Evolutionary conservation across 129 eudicot genomes (phyloP).

Genomic region (Smallanthus sonchifolius): DNA sequence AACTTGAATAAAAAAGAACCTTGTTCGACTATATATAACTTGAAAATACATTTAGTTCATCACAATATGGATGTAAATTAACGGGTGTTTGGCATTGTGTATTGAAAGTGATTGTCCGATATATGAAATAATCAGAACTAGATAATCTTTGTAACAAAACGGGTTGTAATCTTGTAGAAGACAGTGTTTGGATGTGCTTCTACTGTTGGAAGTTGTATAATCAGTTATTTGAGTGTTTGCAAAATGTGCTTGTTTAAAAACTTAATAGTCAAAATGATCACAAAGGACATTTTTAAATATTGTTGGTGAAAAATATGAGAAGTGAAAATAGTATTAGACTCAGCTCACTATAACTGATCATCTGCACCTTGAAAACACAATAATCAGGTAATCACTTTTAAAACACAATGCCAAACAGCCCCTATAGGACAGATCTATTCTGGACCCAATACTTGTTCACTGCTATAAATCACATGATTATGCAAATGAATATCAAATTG

Average conservation of each 20-base stretch:
- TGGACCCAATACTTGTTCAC: background rate
- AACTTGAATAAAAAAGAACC: background rate
- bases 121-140: background rate
- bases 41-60: background rate
- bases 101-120: background rate
- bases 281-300: background rate
- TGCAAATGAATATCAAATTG: background rate
- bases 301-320: background rate
- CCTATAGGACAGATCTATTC: background rate
- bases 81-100: background rate
- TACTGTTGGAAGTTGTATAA: background rate
- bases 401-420: background rate
- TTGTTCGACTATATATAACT: background rate
- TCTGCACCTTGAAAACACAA: background rate
- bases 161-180: background rate
- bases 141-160: background rate
- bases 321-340: background rate
- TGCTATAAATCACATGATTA: background rate
- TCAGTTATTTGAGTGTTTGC: background rate
- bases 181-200: background rate
- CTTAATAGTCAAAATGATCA: no score
- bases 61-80: background rate
- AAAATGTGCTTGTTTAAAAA: no score
- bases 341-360: background rate
- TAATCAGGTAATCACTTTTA: background rate